A percentile compares a stretch with the other conserved stretches of the same genome.
These are phyloP conservation scores for Alopecurus myosuroides DNA, from an alignment of 176 grass and related monocot genomes.

Conservation along the genomic window DNA sequence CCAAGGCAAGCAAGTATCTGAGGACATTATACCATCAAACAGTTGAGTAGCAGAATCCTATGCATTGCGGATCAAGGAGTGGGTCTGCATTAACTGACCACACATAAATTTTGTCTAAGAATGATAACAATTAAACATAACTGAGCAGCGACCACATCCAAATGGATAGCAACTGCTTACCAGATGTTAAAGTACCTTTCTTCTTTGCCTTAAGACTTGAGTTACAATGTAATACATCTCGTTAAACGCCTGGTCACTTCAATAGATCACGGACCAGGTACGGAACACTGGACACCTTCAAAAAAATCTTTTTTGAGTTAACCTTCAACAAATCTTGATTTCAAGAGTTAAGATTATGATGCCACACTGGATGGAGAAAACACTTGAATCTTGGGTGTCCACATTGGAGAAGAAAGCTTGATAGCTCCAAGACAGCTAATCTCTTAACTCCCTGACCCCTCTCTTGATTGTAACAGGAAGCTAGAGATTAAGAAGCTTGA, in stretches of 20 bases:
- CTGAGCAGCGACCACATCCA: constrained; percentile 2
- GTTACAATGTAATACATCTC: not conserved
- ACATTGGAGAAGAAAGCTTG: not conserved
- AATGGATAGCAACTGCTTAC: not conserved
- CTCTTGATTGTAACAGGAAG: constrained; percentile 21
- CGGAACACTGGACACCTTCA: not conserved
- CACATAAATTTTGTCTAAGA: not conserved
- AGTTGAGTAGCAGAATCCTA: not conserved
- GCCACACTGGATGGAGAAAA: constrained; percentile 8
- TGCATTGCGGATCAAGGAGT: constrained; percentile 12
- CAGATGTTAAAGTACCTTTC: not conserved
- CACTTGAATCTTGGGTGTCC: not conserved
- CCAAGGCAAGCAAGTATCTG: not conserved
- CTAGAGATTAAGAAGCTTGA: constrained; percentile 23
- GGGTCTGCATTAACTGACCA: not conserved
- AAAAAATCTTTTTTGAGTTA: too few relatives aligned
- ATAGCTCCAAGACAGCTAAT: not conserved
- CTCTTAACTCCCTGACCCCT: not conserved
- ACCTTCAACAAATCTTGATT: constrained; percentile 22
- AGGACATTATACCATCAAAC: not conserved
- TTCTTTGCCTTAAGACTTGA: not conserved
- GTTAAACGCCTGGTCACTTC: not conserved
- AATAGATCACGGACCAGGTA: not conserved
- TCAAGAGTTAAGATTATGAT: not conserved
- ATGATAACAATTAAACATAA: not conserved